Conservation (phyloP, 257 asterid species). For the Fraxinus cuspidata region DNA sequence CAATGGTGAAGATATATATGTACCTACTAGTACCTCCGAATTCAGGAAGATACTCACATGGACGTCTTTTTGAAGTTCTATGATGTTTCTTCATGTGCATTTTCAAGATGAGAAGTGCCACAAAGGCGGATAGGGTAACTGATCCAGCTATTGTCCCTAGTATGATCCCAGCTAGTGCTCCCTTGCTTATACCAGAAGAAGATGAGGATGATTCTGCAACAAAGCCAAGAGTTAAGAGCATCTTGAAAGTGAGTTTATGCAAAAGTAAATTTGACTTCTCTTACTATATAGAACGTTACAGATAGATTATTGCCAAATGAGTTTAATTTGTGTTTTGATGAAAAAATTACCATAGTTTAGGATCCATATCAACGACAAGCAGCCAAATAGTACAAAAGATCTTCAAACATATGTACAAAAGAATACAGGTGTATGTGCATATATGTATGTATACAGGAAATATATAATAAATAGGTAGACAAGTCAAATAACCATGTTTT, state of each 20-base stretch:
- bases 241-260: not conserved
- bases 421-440: not conserved
- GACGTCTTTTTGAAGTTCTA: constrained; percentile 59
- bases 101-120: constrained; percentile 62
- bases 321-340: not conserved
- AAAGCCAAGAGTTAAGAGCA: constrained; percentile 19
- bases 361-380: not conserved
- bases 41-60: constrained; percentile 53
- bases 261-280: not conserved
- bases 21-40: constrained; percentile 1
- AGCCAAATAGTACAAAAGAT: not conserved
- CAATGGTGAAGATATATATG: not conserved
- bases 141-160: constrained; percentile 82
- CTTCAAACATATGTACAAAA: not conserved
- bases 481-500: not conserved
- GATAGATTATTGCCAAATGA: not conserved
- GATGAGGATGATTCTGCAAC: constrained; percentile 49
- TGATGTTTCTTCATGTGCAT: constrained; percentile 44
- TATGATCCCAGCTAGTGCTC: constrained; percentile 79
- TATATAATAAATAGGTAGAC: no score
- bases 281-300: not conserved
- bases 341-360: not conserved
- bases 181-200: constrained; percentile 72
- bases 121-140: constrained; percentile 60
- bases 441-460: not conserved